Evolutionary conservation across 805 yeast species (phyloP), one percentile per base, ranked within the genome.

Genomic region (Candida verbasci): DNA sequence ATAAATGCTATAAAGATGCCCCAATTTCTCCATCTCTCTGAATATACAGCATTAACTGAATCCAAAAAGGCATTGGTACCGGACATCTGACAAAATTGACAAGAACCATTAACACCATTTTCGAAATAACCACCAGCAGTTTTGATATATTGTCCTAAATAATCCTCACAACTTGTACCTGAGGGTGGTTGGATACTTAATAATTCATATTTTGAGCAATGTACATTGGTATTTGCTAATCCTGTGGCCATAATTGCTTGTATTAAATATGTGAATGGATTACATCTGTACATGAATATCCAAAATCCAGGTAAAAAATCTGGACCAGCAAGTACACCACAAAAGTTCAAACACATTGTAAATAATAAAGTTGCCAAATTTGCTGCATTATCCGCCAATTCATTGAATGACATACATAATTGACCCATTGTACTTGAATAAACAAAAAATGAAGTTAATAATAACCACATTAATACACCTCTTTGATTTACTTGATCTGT

Each of bases 281-380:
- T 70, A n/a, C 68, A 72, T 53, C 88, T 68, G 68, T 82, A 83
- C 86, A 83, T 79, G 68, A 82, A 83, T 29, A 72, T 65, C 88
- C 89, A 77, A 58, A 50, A 66, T 36, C 48, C 49, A 14, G 56
- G 62, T 50, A 50, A 64, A 45, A 44, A 50, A 53, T 43, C 47
- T 4, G 47, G 59, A 11, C 52, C 50, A 12, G 60, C 62, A 34
- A 60, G 49, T 14, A 59, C 64, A 49, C 66, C 66, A 56, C 65
- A 57, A 53, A 59, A 59, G 27, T 50, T 57, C 49, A 60, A 50
- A 52, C 64, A 58, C 50, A 58, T 45, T 11, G 63, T 51, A 40
- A 59, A 58, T 35, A 56, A 42, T 36, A 59, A 30, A 9, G 46
- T 42, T 1, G 60, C 58, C 35, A 59, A 44, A 41, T 60, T 59